phyloP scores from a whole-genome alignment of 768 basidiomycete species.

The Podaxis sp. region DNA sequence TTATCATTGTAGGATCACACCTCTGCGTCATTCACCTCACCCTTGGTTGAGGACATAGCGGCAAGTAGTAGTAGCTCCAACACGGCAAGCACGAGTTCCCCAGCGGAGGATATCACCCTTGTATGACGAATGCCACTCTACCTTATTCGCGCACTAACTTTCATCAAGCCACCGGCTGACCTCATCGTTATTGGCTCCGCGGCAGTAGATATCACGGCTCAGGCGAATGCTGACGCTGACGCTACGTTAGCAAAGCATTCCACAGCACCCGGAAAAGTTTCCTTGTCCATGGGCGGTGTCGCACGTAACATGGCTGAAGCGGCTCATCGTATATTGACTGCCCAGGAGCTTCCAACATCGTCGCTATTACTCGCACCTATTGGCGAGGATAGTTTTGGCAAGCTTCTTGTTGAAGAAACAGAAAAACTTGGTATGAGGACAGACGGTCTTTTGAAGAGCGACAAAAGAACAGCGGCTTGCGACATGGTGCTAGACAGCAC shows the following conservation, averaged over 20 bases:
- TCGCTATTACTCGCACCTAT: slow-evolving; percentile 74
- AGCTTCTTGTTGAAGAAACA: slow-evolving; percentile 59
- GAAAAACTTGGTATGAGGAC: slow-evolving; percentile 69
- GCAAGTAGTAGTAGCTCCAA: neutral
- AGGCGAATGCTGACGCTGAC: slow-evolving; percentile 31
- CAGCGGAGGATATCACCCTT: slow-evolving; percentile 6
- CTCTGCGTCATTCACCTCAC: neutral
- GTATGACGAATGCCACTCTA: neutral
- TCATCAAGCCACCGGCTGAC: slow-evolving; percentile 35
- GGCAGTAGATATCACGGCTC: slow-evolving; percentile 86
- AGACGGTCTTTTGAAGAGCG: slow-evolving; percentile 61
- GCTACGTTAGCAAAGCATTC: slow-evolving; percentile 49
- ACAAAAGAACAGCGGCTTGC: slow-evolving; percentile 73
- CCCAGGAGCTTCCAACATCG: slow-evolving; percentile 32
- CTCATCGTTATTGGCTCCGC: slow-evolving; percentile 82
- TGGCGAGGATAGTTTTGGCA: slow-evolving; percentile 77
- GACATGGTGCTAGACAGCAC: slow-evolving; percentile 75
- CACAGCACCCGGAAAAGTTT: slow-evolving; percentile 78
- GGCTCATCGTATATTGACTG: slow-evolving; percentile 60
- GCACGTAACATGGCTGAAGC: slow-evolving; percentile 96
- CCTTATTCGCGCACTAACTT: neutral
- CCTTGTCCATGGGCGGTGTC: slow-evolving; percentile 82
- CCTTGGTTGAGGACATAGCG: neutral
- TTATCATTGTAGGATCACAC: neutral
- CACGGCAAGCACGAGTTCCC: neutral